These are phyloP conservation scores for Mycocentrospora acerina DNA, from an alignment of 2,329 filamentous ascomycete species.

Conservation along the genomic window DNA sequence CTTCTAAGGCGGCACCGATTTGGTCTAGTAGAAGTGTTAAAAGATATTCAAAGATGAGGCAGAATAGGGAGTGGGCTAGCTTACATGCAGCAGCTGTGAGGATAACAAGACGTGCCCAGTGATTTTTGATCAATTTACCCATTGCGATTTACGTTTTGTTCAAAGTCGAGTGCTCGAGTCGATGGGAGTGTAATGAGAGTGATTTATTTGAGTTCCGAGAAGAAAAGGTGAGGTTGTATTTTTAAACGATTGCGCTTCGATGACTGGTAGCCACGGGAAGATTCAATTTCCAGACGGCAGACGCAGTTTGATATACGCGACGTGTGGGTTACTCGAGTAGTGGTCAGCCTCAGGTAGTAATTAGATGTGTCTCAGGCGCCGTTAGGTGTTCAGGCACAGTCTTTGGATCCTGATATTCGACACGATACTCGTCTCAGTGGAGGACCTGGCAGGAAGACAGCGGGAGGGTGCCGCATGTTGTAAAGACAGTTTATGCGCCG, in stretches of 20 bases:
- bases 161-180: too few relatives aligned
- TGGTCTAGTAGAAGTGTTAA: constrained; percentile 64
- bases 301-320: constrained; percentile 2
- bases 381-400: constrained; percentile 31
- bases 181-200: background rate
- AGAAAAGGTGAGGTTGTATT: constrained; percentile 6
- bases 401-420: constrained; percentile 25
- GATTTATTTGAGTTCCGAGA: background rate
- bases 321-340: constrained; percentile 3
- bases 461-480: constrained; percentile 32
- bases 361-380: constrained; percentile 35
- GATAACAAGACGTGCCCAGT: constrained; percentile 94
- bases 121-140: constrained; percentile 99
- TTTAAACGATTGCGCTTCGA: constrained; percentile 21
- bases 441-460: constrained; percentile 24
- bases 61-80: constrained; percentile 21
- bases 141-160: constrained; percentile 52
- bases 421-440: constrained; percentile 39
- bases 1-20: constrained; percentile 76
- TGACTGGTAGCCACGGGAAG: background rate
- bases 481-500: constrained; percentile 38
- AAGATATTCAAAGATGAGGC: background rate
- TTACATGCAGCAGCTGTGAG: constrained; percentile 78
- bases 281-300: too few relatives aligned
- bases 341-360: constrained; percentile 10